Evolutionary conservation across 2,329 filamentous ascomycete genomes (phyloP).

Genomic region (Trichoderma koningii): DNA sequence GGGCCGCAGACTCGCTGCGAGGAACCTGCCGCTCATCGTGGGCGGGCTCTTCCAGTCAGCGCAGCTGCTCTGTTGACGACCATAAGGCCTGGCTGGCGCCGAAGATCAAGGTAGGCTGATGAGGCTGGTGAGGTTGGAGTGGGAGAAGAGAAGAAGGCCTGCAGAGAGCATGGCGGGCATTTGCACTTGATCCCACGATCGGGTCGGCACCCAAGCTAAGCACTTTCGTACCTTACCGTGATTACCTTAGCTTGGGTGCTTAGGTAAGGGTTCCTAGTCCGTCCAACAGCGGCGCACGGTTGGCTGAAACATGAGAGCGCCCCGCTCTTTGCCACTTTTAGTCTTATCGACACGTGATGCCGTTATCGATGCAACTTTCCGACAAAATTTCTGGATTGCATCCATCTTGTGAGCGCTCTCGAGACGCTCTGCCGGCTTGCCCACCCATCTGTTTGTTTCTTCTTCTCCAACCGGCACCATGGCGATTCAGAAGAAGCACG

Average conservation of each 20-base stretch:
- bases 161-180: neutral
- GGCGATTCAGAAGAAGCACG: slow-evolving; percentile 98
- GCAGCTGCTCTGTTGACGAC: slow-evolving; percentile 25
- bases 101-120: neutral
- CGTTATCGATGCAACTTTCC: slow-evolving; percentile 35
- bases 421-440: neutral
- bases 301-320: neutral
- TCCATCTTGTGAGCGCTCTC: slow-evolving; percentile 26
- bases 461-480: slow-evolving; percentile 50
- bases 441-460: neutral
- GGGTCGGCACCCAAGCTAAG: neutral
- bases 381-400: slow-evolving; percentile 42
- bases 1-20: slow-evolving; percentile 72
- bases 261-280: neutral
- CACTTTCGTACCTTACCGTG: too few relatives aligned
- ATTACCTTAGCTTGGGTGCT: too few relatives aligned
- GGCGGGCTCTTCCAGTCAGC: slow-evolving; percentile 26
- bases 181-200: slow-evolving; percentile 15
- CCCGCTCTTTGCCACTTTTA: neutral
- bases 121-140: neutral
- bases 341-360: slow-evolving; percentile 41
- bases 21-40: slow-evolving; percentile 44
- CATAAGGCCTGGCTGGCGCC: slow-evolving; percentile 19
- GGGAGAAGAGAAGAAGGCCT: neutral
- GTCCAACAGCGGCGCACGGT: neutral